phyloP scores from a whole-genome alignment of 192 early-diverging fungal species.

The Lunasporangiospora selenospora region DNA sequence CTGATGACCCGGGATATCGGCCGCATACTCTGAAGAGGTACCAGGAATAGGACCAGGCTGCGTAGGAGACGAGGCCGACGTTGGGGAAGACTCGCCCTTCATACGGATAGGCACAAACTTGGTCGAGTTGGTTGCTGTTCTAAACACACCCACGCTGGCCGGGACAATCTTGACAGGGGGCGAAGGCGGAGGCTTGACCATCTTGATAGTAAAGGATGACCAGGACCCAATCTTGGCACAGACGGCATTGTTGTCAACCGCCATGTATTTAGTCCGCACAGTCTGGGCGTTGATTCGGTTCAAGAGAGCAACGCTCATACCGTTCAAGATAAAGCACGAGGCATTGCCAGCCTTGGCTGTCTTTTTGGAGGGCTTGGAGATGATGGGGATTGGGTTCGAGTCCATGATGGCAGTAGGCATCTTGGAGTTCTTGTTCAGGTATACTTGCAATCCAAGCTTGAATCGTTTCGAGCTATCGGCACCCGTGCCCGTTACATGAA shows the following conservation, averaged over 20 bases:
- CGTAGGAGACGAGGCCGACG: no score
- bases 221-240: constrained; percentile 69
- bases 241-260: constrained; percentile 62
- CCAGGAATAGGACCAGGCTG: no score
- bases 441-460: constrained; percentile 68
- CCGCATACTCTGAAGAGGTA: no score
- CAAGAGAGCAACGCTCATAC: constrained; percentile 84
- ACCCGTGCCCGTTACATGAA: constrained; percentile 77
- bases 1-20: no score
- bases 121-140: constrained; percentile 26
- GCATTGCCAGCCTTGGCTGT: constrained; percentile 83
- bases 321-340: constrained; percentile 77
- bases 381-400: constrained; percentile 81
- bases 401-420: constrained; percentile 67
- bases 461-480: constrained; percentile 80
- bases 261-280: constrained; percentile 85
- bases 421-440: constrained; percentile 48
- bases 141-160: constrained; percentile 30
- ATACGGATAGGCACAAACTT: constrained; percentile 50
- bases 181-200: constrained; percentile 47
- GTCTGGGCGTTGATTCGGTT: constrained; percentile 94
- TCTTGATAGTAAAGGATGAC: constrained; percentile 66
- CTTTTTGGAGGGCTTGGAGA: constrained; percentile 95
- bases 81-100: constrained; percentile 33
- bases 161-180: constrained; percentile 27